Base-by-base conservation (phyloP, 345 rosid species). In the Reutealis trisperma region DNA sequence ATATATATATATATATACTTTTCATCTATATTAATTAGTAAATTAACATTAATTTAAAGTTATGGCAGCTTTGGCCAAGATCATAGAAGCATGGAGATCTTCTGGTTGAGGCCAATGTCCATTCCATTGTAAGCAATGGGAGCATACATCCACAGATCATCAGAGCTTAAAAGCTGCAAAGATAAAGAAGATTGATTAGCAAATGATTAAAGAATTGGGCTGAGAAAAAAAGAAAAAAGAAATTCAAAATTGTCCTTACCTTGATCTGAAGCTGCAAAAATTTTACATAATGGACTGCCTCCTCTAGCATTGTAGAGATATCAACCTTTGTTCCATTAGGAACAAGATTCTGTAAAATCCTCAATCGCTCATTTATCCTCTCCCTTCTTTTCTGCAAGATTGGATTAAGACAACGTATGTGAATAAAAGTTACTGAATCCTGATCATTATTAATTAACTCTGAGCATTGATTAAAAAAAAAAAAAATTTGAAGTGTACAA, bases 261-360 rank as follows among this genome's bases (percentile, higher is more conserved):
- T 91, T 94, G 80, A 93, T 93, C 70, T 94, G 98, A 49, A 93
- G 89, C 89, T 94, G 97, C 85, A 91, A 69, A 79, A 94, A 93
- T 87, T 93, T 93, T 8, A 94, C 98, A 77, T 93, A 93, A 6
- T 87, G 90, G 49, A 93, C 97, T 5, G 98, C 98, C 71, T 94
- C 98, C 88, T 94, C 98, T 30, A 94, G 91, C 98, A 93, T 93
- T 10, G 98, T 94, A 76, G 98, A 93, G 75, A 94, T 90, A 83
- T 93, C 96, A 63, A 89, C 91, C 87, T 95, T 93, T 63, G 97
- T 95, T 75, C 99, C 99, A 54, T 92, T 95, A 0, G 99, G 99
- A 44, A 93, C 94, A 66, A 95, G 93, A 80, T 84, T 89, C 85
- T 95, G 99, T 22, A 95, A 76, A 68, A 84, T 87, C 78, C 84